Evolutionary conservation across 805 yeast genomes (phyloP).

Genomic region (Metschnikowia corniflorae): DNA sequence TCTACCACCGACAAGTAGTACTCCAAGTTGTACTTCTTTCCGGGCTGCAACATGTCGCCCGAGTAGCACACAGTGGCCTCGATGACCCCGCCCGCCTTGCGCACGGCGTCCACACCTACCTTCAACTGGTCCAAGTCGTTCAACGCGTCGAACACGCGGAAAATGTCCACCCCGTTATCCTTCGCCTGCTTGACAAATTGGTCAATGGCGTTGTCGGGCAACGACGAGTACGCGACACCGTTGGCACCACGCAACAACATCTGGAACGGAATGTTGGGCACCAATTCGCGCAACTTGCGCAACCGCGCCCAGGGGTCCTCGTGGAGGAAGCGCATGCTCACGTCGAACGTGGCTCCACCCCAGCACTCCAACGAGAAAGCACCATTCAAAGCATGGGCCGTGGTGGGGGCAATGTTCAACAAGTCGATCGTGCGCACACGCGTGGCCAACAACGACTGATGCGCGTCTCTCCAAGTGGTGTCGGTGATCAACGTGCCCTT

Average conservation of each 20-base stretch:
- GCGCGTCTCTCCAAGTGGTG: constrained; percentile 99
- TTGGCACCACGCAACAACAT: constrained; percentile 99
- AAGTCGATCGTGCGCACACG: constrained; percentile 94
- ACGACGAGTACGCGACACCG: constrained; percentile 96
- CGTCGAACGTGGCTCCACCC: constrained; percentile 99
- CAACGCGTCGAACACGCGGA: constrained; percentile 96
- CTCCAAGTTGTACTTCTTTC: constrained; percentile 91
- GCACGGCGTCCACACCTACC: constrained; percentile 97
- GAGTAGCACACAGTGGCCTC: constrained; percentile 98
- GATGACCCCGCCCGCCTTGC: constrained; percentile 97
- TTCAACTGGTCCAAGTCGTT: constrained; percentile 94
- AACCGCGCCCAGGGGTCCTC: constrained; percentile 99
- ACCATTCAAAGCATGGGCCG: constrained; percentile 84
- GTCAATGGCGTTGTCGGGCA: constrained; percentile 98
- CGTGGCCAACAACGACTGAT: constrained; percentile 95
- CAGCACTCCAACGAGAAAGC: constrained; percentile 98
- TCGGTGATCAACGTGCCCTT: constrained; percentile 93
- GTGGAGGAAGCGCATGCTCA: constrained; percentile 94
- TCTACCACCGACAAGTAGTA: constrained; percentile 84
- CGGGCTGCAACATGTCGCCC: constrained; percentile 96
- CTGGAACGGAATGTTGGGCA: constrained; percentile 98
- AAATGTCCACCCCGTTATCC: constrained; percentile 93
- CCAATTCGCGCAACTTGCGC: constrained; percentile 78
- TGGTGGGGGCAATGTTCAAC: constrained; percentile 86
- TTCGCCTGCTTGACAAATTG: constrained; percentile 95